Evolutionary conservation across 108 stramenopile genomes (phyloP).

Genomic region (Skeletonema potamos): DNA sequence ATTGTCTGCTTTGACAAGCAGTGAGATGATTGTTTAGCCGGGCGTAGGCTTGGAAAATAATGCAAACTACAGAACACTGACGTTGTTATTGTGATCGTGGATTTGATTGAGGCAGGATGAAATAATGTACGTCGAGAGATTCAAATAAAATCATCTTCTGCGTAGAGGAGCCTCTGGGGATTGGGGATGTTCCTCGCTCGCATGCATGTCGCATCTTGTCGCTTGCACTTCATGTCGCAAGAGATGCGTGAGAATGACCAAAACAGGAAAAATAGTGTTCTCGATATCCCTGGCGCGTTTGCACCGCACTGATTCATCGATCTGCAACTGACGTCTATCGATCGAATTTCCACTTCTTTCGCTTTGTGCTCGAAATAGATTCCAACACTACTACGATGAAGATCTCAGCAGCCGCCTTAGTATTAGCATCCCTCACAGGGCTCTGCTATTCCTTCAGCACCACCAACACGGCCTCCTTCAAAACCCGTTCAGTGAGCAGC

Average conservation of each 20-base stretch:
- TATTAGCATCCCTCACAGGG: constrained; percentile 1
- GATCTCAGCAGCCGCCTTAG: constrained; percentile 20
- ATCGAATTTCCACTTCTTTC: background rate
- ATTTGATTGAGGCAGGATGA: too few relatives aligned
- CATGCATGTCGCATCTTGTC: too few relatives aligned
- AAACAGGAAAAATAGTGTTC: background rate
- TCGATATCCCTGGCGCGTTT: background rate
- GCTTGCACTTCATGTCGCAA: background rate
- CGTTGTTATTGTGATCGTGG: too few relatives aligned
- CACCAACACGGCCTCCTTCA: background rate
- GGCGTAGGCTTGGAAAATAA: too few relatives aligned
- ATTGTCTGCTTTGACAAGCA: too few relatives aligned
- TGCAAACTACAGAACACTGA: too few relatives aligned
- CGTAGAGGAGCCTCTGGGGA: too few relatives aligned
- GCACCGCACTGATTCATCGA: background rate
- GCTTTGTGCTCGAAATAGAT: background rate
- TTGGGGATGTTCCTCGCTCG: too few relatives aligned
- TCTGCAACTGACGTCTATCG: background rate
- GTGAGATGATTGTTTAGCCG: too few relatives aligned
- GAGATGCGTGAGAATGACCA: background rate
- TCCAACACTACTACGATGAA: constrained; percentile 7
- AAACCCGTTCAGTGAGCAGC: background rate
- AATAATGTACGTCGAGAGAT: too few relatives aligned
- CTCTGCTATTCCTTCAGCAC: constrained; percentile 17
- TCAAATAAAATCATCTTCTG: too few relatives aligned